Percentiles rank a stretch among this genome's conserved stretches.
These are phyloP conservation scores for Neoarthrinium moseri DNA, from an alignment of 2,329 filamentous ascomycete genomes.

Conservation along the genomic window DNA sequence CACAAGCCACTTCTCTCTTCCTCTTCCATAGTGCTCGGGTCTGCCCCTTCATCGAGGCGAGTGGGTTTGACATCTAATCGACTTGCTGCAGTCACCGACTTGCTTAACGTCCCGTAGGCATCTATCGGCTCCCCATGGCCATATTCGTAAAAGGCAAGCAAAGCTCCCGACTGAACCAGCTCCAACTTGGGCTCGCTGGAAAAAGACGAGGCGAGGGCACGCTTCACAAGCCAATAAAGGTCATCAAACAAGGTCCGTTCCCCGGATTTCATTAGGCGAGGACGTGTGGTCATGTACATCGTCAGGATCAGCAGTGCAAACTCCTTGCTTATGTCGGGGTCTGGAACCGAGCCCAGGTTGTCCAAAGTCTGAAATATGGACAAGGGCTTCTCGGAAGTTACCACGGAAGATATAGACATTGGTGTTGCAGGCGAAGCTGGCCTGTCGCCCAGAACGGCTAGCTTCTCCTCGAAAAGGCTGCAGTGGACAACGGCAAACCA, in stretches of 20 bases:
- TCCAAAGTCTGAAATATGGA: constrained; percentile 9
- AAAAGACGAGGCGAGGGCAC: constrained; percentile 33
- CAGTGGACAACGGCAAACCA: constrained; percentile 41
- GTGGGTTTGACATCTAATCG: constrained; percentile 35
- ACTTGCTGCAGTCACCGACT: constrained; percentile 35
- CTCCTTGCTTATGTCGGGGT: constrained; percentile 18
- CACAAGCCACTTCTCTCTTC: constrained; percentile 40
- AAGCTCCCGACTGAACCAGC: constrained; percentile 38
- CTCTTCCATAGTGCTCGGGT: constrained; percentile 22
- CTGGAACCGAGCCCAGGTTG: constrained; percentile 17
- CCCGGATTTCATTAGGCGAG: constrained; percentile 32
- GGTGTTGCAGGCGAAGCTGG: not conserved
- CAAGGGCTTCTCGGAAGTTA: constrained; percentile 14
- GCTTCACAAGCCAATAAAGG: constrained; percentile 36
- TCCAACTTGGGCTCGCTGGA: constrained; percentile 32
- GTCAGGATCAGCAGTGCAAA: constrained; percentile 38
- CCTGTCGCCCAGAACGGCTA: constrained; percentile 18
- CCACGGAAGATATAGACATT: not conserved
- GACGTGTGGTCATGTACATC: constrained; percentile 41
- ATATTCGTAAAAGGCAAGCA: constrained; percentile 42
- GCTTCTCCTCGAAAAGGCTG: constrained; percentile 32
- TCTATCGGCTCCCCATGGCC: constrained; percentile 39
- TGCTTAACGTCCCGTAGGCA: constrained; percentile 40
- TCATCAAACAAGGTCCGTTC: constrained; percentile 36
- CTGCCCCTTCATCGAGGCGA: constrained; percentile 27